A percentile compares a stretch with the other conserved stretches of the same genome.
Evolutionary conservation across 225 moss, liverwort and hornwort genomes (phyloP).

Genomic region (Straminergon stramineum): DNA sequence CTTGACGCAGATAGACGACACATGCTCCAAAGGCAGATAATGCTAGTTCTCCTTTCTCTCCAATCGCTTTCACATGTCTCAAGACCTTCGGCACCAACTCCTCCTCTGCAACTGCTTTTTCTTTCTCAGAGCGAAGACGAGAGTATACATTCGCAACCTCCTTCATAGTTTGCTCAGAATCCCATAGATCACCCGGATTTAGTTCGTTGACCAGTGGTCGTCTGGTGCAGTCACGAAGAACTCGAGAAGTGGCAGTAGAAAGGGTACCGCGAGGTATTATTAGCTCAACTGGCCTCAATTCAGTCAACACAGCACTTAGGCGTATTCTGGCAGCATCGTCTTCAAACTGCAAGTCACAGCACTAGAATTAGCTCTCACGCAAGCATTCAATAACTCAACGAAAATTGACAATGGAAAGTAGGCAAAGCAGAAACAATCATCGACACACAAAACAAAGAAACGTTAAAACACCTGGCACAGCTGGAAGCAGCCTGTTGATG

Average conservation of each 20-base stretch:
- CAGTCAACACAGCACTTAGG: constrained; percentile 64
- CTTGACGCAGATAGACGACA: constrained; percentile 72
- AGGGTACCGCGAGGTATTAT: constrained; percentile 70
- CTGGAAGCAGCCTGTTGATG: constrained; percentile 89
- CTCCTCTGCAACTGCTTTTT: constrained; percentile 5
- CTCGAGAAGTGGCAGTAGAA: constrained; percentile 69
- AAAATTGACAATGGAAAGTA: not conserved
- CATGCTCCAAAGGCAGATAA: constrained; percentile 78
- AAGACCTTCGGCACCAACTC: constrained; percentile 53
- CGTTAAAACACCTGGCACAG: constrained; percentile 60
- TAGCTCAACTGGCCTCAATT: constrained; percentile 88
- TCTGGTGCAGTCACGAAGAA: constrained; percentile 80
- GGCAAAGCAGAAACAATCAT: not conserved
- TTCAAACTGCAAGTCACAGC: constrained; percentile 51
- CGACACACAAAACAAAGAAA: not conserved
- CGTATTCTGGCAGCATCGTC: constrained; percentile 75
- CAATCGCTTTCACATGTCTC: constrained; percentile 35
- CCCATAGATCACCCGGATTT: constrained; percentile 66
- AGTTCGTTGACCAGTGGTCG: constrained; percentile 65
- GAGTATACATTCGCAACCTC: constrained; percentile 45
- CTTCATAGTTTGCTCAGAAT: constrained; percentile 48
- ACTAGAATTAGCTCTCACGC: not conserved
- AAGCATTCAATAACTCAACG: not conserved
- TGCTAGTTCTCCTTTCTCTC: constrained; percentile 49
- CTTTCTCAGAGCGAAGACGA: constrained; percentile 9